Conservation (phyloP, 305 asterid genomes). For the Fraxinus ornus region DNA sequence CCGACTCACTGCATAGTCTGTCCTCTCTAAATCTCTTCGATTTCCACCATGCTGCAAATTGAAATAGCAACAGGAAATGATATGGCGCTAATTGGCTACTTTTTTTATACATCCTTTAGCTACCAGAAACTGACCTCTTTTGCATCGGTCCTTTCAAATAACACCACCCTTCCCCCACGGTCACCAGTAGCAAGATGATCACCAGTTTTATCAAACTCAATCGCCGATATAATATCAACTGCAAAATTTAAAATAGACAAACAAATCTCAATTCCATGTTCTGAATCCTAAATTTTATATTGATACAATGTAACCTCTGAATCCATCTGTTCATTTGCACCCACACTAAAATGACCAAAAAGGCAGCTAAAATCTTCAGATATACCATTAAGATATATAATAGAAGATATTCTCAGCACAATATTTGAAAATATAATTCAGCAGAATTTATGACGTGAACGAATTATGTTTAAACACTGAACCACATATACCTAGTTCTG, state of each 20-base stretch:
- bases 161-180: constrained; percentile 98
- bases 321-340: neutral
- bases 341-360: neutral
- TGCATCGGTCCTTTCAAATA: constrained; percentile 86
- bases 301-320: neutral
- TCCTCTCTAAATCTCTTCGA: constrained; percentile 83
- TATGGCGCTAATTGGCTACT: neutral
- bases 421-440: neutral
- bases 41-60: constrained; percentile 66
- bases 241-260: constrained; percentile 35
- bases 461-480: neutral
- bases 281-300: neutral
- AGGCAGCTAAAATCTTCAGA: neutral
- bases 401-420: neutral
- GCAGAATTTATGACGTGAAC: neutral
- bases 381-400: neutral
- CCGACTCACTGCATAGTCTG: constrained; percentile 65
- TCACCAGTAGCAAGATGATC: constrained; percentile 99
- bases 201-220: constrained; percentile 94
- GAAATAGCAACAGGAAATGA: constrained; percentile 23
- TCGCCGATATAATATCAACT: constrained; percentile 96
- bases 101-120: constrained; percentile 17
- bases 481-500: neutral
- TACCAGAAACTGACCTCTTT: constrained; percentile 62
- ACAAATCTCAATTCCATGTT: constrained; percentile 14